These are phyloP conservation scores for Phytophthora parvispora DNA, from an alignment of 352 stramenopile genomes.

Conservation along the genomic window DNA sequence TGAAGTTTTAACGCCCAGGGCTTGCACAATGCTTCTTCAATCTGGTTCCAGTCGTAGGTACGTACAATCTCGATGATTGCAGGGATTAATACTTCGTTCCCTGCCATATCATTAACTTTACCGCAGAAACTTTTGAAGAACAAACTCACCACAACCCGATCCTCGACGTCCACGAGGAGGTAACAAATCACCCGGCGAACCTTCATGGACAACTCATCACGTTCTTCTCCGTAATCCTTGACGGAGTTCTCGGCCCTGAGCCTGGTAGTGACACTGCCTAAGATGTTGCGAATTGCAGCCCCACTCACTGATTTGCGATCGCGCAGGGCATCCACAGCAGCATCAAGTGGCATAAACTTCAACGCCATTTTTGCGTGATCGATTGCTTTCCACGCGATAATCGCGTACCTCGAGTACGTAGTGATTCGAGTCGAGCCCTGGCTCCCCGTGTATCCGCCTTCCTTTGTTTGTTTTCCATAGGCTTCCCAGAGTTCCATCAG, in stretches of 20 bases:
- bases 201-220: slow-evolving; percentile 1
- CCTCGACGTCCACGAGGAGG: slow-evolving; percentile 9
- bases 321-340: background rate
- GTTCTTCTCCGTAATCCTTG: background rate
- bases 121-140: slow-evolving; percentile 22
- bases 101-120: background rate
- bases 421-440: slow-evolving; percentile 12
- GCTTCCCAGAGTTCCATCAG: slow-evolving; percentile 7
- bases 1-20: too few relatives aligned
- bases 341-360: slow-evolving; percentile 8
- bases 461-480: background rate
- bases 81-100: slow-evolving; percentile 2
- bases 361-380: background rate
- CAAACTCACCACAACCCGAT: background rate
- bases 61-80: slow-evolving; percentile 8
- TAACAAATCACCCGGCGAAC: slow-evolving; percentile 7
- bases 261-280: background rate
- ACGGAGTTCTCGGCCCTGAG: background rate
- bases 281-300: background rate
- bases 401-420: slow-evolving; percentile 14
- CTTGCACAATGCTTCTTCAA: slow-evolving; percentile 5
- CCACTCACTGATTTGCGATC: background rate
- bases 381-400: slow-evolving; percentile 9
- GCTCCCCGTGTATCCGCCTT: slow-evolving; percentile 6
- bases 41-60: slow-evolving; percentile 18